Evolutionary conservation across 768 basidiomycete genomes (phyloP), one percentile per base, ranked within the genome.

Genomic region (Leccinum longicurvipes): DNA sequence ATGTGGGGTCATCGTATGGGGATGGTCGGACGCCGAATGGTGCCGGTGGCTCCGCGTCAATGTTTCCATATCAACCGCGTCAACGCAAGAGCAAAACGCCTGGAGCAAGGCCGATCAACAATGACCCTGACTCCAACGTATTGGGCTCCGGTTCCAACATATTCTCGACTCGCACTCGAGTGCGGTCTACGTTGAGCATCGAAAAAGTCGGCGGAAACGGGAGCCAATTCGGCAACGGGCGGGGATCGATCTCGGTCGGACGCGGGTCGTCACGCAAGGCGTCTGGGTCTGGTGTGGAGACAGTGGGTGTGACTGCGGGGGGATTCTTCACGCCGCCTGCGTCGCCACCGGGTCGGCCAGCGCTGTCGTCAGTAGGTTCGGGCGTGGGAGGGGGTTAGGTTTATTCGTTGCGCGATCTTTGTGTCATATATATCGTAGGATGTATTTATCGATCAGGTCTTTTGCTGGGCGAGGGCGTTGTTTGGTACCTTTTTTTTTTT

Each of bases 221-320:
- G 53, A 63, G 60, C 56, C 68, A 61, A 2, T 25, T 58, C 12
- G 76, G 75, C 10, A 75, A 65, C 10, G 61, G 76, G 55, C 76
- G 74, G 65, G 83, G 85, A 9, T 83, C 85, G n/a, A 85, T 89
- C 57, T 74, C 83, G 14, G 69, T 89, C 54, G 86, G 88, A 51
- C 73, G 82, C 34, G 85, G 82, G 19, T 82, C 82, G 58, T 79
- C 74, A 64, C 64, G 72, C 61, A 91, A 90, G 74, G 72, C 80
- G 44, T 77, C 79, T 51, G 91, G 86, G 15, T 82, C 88, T 21
- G 87, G 82, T 28, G 91, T 92, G 54, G 86, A 89, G 72, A 86
- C 89, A 25, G 67, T 87, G 45, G 79, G 89, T 17, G 77, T 93
- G 46, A 90, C 86, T 29, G 91, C 89, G 31, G 78, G 78, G 21